phyloP scores from a whole-genome alignment of 768 basidiomycete species.

The Amanita rubescens region DNA sequence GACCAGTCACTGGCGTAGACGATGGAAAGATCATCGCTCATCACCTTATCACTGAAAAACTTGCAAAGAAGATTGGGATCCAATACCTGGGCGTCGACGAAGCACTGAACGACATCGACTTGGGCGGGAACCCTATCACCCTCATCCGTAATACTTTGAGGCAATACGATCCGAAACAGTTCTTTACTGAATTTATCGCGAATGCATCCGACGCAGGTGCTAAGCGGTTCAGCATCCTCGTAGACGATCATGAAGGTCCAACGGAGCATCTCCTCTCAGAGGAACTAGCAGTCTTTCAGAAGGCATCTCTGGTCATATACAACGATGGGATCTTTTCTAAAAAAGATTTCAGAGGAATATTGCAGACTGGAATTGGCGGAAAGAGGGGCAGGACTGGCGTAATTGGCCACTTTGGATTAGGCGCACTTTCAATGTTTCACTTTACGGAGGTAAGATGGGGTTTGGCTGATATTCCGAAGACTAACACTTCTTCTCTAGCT shows the following conservation, averaged over 20 bases:
- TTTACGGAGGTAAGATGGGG: constrained; percentile 37
- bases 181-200: constrained; percentile 43
- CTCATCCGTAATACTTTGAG: constrained; percentile 35
- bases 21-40: constrained; percentile 21
- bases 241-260: constrained; percentile 23
- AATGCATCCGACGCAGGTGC: constrained; percentile 47
- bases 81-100: constrained; percentile 28
- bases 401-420: constrained; percentile 47
- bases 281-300: constrained; percentile 27
- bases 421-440: constrained; percentile 46
- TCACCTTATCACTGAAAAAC: constrained; percentile 20
- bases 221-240: constrained; percentile 30
- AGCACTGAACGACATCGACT: constrained; percentile 25
- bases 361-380: constrained; percentile 36
- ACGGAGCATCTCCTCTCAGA: constrained; percentile 22
- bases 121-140: constrained; percentile 35
- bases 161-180: constrained; percentile 35
- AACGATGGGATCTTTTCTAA: constrained; percentile 35
- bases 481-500: constrained; percentile 17
- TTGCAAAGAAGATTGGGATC: constrained; percentile 25
- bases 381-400: constrained; percentile 29
- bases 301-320: constrained; percentile 32
- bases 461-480: not conserved
- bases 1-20: constrained; percentile 16
- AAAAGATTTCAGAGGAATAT: constrained; percentile 40